A percentile compares a stretch with the other conserved stretches of the same genome.
Conservation (phyloP, 2,329 filamentous ascomycete species). For the Pseudogymnoascus sp. region DNA sequence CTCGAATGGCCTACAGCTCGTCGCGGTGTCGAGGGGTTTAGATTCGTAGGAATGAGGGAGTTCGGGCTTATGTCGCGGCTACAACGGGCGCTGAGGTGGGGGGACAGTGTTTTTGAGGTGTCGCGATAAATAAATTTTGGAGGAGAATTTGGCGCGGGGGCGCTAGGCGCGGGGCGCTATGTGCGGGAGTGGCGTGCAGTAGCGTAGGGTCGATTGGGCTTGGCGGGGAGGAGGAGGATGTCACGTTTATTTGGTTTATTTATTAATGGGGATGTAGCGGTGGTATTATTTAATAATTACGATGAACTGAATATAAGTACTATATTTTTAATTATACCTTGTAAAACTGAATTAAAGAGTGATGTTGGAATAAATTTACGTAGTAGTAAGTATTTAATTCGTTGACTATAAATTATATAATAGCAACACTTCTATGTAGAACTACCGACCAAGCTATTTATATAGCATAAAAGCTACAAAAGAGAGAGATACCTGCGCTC, state of each 20-base stretch:
- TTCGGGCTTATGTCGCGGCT: conserved; percentile 7
- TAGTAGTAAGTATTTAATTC: neutral
- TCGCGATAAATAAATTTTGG: conserved; percentile 11
- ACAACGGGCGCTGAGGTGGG: neutral
- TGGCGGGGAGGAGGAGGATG: neutral
- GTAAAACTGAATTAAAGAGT: neutral
- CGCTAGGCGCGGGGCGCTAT: conserved; percentile 8
- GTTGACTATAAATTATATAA: neutral
- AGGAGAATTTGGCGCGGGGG: conserved; percentile 6
- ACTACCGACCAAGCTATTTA: neutral
- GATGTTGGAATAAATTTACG: neutral
- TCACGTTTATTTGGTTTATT: neutral
- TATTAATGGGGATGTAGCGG: neutral
- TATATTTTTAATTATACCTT: neutral
- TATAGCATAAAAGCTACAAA: neutral
- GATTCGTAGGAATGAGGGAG: neutral
- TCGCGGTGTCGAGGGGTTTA: neutral
- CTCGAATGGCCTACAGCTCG: neutral
- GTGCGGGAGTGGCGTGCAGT: conserved; percentile 6
- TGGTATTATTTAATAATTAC: neutral
- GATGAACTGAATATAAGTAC: neutral
- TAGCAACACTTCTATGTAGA: neutral
- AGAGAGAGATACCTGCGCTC: neutral
- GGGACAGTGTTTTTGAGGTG: neutral
- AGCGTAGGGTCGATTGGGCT: conserved; percentile 1